These are phyloP conservation scores for Nicotiana attenuata DNA, from an alignment of 257 asterid species.

Conservation along the genomic window DNA sequence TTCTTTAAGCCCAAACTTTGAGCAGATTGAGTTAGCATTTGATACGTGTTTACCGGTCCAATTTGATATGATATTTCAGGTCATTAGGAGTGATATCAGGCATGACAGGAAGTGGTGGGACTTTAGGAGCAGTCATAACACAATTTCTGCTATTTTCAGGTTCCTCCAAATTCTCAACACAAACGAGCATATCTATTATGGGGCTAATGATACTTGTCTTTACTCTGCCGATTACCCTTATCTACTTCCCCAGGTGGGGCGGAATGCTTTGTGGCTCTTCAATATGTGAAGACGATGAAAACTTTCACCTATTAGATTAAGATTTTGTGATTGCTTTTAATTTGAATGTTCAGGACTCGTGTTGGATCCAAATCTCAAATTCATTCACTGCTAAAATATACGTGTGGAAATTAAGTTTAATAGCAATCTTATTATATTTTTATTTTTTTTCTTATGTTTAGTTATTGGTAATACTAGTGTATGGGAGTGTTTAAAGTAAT, in stretches of 20 bases:
- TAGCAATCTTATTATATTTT: neutral
- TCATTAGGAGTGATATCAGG: conserved; percentile 54
- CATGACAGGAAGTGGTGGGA: conserved; percentile 59
- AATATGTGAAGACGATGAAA: neutral
- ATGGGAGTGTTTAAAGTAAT: too few relatives aligned
- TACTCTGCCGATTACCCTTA: conserved; percentile 31
- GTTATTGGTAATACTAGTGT: too few relatives aligned
- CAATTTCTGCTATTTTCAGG: conserved; percentile 47
- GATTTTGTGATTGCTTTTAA: neutral
- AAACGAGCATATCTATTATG: conserved; percentile 45
- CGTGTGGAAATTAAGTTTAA: neutral
- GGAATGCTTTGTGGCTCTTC: conserved; percentile 51
- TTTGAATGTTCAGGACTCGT: neutral
- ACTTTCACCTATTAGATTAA: conserved; percentile 15
- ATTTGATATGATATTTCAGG: conserved; percentile 17
- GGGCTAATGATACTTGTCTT: conserved; percentile 45
- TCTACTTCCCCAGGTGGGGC: conserved; percentile 48
- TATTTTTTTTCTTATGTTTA: too few relatives aligned
- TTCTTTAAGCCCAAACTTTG: too few relatives aligned
- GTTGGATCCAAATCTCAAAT: neutral
- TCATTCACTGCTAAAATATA: neutral
- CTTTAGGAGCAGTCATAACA: conserved; percentile 52
- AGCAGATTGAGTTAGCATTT: too few relatives aligned
- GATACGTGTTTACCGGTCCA: too few relatives aligned
- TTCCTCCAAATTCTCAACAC: conserved; percentile 27